phyloP scores from a whole-genome alignment of 1,139 yeast genomes.

The Suhomyces taliae region DNA sequence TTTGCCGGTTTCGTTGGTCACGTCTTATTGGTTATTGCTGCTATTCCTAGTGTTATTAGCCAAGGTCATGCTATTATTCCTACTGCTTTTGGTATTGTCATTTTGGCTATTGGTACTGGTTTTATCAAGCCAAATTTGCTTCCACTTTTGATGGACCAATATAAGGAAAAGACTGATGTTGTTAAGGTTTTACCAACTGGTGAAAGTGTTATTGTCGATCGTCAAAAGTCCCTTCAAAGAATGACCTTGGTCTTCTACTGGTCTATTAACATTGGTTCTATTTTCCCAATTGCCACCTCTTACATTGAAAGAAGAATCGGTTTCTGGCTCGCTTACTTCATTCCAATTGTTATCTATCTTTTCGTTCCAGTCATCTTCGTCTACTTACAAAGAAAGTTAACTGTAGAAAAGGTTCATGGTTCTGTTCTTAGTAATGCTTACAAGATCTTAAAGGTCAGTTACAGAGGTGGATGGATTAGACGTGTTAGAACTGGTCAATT shows the following conservation, averaged over 20 bases:
- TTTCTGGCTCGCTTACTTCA: constrained; percentile 73
- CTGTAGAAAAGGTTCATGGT: constrained; percentile 43
- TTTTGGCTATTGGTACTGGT: constrained; percentile 41
- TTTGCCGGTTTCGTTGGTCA: constrained; percentile 26
- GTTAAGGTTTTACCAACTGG: constrained; percentile 61
- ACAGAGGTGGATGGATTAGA: constrained; percentile 38
- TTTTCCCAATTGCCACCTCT: constrained; percentile 76
- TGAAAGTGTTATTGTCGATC: constrained; percentile 68
- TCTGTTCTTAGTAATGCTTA: constrained; percentile 47
- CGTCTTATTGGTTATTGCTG: constrained; percentile 22
- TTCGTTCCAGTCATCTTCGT: constrained; percentile 48
- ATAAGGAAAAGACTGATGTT: constrained; percentile 54
- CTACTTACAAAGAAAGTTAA: constrained; percentile 37
- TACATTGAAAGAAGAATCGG: constrained; percentile 69
- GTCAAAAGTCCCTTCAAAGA: constrained; percentile 69
- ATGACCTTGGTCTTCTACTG: constrained; percentile 77
- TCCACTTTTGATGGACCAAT: constrained; percentile 55
- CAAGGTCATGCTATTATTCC: constrained; percentile 20
- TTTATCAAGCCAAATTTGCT: constrained; percentile 52
- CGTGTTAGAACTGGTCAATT: constrained; percentile 39
- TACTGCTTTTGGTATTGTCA: constrained; percentile 19
- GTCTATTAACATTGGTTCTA: constrained; percentile 79
- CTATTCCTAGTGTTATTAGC: constrained; percentile 19
- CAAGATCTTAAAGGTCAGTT: constrained; percentile 42
- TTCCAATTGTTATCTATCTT: constrained; percentile 54